Percentiles rank a stretch among this genome's conserved stretches.
These are phyloP conservation scores for Capsicum pubescens DNA, from an alignment of 257 asterid species.

Conservation along the genomic window DNA sequence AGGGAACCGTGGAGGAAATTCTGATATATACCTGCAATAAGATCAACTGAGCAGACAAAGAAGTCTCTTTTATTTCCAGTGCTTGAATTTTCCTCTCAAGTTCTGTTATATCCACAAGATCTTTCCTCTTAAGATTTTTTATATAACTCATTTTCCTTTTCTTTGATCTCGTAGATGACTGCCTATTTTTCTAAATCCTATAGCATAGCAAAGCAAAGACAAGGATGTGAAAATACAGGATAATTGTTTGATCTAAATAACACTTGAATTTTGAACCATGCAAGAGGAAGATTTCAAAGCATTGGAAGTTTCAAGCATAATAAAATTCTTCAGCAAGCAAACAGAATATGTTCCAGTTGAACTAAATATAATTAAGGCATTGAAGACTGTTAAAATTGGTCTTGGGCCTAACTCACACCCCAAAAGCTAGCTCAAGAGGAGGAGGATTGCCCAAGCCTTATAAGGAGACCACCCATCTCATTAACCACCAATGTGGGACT, in stretches of 20 bases:
- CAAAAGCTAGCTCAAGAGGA: no score
- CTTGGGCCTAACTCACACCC: no score
- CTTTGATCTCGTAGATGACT: constrained; percentile 92
- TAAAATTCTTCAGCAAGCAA: no score
- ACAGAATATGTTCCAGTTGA: no score
- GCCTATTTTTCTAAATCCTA: constrained; percentile 97
- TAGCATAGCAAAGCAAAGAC: constrained; percentile 20
- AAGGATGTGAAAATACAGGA: background rate
- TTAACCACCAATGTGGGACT: no score
- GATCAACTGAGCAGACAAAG: constrained; percentile 87
- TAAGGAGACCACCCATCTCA: no score
- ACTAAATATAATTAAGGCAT: no score
- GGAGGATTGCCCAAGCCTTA: no score
- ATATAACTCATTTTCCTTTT: constrained; percentile 95
- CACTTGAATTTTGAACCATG: background rate
- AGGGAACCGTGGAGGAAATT: background rate
- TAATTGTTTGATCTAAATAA: background rate
- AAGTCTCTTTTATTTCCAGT: constrained; percentile 89
- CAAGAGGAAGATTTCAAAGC: background rate
- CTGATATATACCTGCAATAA: constrained; percentile 63
- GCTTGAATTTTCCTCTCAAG: constrained; percentile 86
- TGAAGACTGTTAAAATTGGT: no score
- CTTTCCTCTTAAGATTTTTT: constrained; percentile 55
- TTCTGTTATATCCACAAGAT: no score
- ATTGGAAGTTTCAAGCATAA: no score